These are phyloP conservation scores for Cystofilobasidium bisporidii DNA, from an alignment of 768 basidiomycete species.

Conservation along the genomic window DNA sequence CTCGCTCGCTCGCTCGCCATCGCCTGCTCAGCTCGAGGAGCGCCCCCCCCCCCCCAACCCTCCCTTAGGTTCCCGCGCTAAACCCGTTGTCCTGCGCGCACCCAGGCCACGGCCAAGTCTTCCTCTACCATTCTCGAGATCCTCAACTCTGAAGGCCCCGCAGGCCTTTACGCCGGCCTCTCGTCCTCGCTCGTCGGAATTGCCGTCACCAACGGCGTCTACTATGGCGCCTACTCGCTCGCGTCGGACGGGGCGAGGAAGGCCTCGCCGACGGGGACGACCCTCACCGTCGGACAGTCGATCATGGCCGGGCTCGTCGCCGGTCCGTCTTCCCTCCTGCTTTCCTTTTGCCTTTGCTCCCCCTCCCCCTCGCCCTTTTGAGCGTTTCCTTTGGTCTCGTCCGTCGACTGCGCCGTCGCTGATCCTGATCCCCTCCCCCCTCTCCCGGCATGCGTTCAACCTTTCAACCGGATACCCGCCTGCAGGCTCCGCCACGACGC, in stretches of 20 bases:
- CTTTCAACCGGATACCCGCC: too few species aligned
- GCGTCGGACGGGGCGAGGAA: conserved; percentile 54
- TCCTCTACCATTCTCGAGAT: conserved; percentile 47
- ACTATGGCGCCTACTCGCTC: conserved; percentile 44
- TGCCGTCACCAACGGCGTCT: conserved; percentile 68
- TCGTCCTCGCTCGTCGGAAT: conserved; percentile 72
- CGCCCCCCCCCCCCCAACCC: too few species aligned
- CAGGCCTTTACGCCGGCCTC: conserved; percentile 79
- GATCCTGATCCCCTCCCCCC: neutral
- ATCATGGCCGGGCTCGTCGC: conserved; percentile 81
- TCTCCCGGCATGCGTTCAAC: neutral
- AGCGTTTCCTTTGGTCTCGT: neutral
- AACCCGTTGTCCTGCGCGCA: too few species aligned
- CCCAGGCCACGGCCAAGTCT: too few species aligned
- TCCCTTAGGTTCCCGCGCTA: too few species aligned
- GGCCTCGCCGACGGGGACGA: conserved; percentile 48
- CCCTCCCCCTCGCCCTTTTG: neutral
- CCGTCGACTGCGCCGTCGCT: neutral
- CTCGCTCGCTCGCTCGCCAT: too few species aligned
- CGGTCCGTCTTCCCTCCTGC: too few species aligned
- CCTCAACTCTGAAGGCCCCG: conserved; percentile 70
- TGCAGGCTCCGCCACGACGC: conserved; percentile 72
- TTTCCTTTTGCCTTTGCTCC: too few species aligned
- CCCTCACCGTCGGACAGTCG: conserved; percentile 73
- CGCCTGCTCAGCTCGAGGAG: too few species aligned